Conservation (phyloP, 1,284 basidiomycete species). For the Leucocoprinus gongylophorus region DNA sequence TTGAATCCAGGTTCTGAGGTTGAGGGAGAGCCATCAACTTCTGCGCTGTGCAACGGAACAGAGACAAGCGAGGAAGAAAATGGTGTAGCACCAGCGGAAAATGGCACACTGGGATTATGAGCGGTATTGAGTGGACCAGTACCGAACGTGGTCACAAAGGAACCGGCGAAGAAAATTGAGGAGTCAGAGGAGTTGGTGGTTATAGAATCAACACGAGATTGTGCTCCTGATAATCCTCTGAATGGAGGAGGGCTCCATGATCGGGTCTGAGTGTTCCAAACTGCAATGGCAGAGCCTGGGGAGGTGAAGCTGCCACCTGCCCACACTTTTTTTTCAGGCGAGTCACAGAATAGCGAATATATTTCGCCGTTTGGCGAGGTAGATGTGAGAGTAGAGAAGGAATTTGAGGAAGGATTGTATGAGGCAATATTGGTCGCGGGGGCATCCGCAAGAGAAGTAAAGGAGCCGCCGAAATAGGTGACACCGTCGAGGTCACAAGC, state of each 20-base stretch:
- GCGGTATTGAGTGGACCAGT: constrained; percentile 48
- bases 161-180: constrained; percentile 83
- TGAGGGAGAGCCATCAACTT: constrained; percentile 68
- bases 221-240: constrained; percentile 70
- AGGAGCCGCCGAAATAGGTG: constrained; percentile 74
- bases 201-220: constrained; percentile 70
- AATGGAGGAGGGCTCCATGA: constrained; percentile 79
- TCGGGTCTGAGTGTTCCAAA: constrained; percentile 62
- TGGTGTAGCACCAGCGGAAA: constrained; percentile 71
- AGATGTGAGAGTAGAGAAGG: constrained; percentile 56
- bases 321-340: constrained; percentile 67
- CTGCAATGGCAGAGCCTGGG: constrained; percentile 66
- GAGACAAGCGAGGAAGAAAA: constrained; percentile 91
- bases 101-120: constrained; percentile 72
- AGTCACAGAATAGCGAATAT: constrained; percentile 78
- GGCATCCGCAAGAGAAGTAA: constrained; percentile 56
- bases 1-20: constrained; percentile 57
- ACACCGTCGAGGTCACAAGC: constrained; percentile 57
- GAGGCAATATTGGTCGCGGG: constrained; percentile 64
- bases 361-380: constrained; percentile 68
- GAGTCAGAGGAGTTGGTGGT: constrained; percentile 62
- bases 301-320: constrained; percentile 78
- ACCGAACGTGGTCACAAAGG: constrained; percentile 74
- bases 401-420: constrained; percentile 53
- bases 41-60: constrained; percentile 62